phyloP scores from a whole-genome alignment of 73 alveolate genomes.

The Paramecium tetraurelia region DNA sequence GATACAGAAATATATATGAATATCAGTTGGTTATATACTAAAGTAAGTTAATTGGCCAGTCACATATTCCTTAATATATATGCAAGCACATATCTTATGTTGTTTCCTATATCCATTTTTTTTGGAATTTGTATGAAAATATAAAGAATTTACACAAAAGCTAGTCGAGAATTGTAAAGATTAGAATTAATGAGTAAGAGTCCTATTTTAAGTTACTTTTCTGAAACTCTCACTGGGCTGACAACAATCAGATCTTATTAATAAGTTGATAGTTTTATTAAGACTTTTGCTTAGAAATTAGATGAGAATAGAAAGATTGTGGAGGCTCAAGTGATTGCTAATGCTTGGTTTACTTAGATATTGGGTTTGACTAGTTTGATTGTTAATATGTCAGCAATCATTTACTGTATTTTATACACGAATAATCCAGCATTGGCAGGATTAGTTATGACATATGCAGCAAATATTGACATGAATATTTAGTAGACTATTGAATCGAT shows the following conservation, averaged over 20 bases:
- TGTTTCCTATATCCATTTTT: not conserved
- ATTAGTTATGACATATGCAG: conserved; percentile 69
- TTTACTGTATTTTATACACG: conserved; percentile 55
- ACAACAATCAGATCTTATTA: conserved; percentile 85
- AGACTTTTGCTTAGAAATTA: not conserved
- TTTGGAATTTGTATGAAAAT: conserved; percentile 49
- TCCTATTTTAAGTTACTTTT: conserved; percentile 77
- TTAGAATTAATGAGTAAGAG: conserved; percentile 77
- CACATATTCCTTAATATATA: conserved; percentile 3
- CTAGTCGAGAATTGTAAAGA: conserved; percentile 82
- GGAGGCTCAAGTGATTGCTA: not conserved
- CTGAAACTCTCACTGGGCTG: conserved; percentile 85
- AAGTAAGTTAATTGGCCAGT: not conserved
- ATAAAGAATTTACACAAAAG: conserved; percentile 65
- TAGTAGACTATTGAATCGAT: conserved; percentile 68
- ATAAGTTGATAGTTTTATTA: conserved; percentile 26
- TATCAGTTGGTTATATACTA: not conserved
- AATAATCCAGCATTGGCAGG: conserved; percentile 77
- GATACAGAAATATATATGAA: conserved; percentile 54
- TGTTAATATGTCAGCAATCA: conserved; percentile 69
- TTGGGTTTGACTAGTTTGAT: conserved; percentile 65
- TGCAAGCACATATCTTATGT: conserved; percentile 26
- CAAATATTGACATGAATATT: conserved; percentile 68
- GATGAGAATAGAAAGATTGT: conserved; percentile 41
- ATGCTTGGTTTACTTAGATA: conserved; percentile 68